Percentiles rank a stretch among this genome's conserved stretches.
These are phyloP conservation scores for Calonectria crousiana DNA, from an alignment of 2,329 filamentous ascomycete species.

Conservation along the genomic window DNA sequence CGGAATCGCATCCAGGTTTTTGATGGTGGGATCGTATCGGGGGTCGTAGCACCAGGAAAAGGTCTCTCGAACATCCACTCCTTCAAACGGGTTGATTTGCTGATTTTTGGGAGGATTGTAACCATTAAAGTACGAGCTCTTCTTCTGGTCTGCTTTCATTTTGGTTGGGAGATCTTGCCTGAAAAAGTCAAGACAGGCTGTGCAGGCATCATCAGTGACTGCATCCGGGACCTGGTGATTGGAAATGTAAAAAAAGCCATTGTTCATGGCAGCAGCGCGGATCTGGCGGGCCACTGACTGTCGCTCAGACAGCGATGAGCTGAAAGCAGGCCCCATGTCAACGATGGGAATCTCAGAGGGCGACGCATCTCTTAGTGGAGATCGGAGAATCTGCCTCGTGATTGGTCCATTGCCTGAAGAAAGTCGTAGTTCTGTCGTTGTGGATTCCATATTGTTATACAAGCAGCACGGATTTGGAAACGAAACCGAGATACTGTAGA, in stretches of 20 bases:
- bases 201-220: background rate
- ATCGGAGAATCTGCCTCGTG: background rate
- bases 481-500: background rate
- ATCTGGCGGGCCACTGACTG: slow-evolving; percentile 2
- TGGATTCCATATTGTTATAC: background rate
- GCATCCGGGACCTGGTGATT: background rate
- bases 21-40: background rate
- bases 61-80: background rate
- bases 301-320: background rate
- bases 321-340: background rate
- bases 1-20: background rate
- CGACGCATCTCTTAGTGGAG: slow-evolving; percentile 1
- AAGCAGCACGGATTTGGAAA: background rate
- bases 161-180: background rate
- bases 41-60: slow-evolving; percentile 10
- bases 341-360: slow-evolving; percentile 18
- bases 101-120: background rate
- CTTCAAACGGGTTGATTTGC: background rate
- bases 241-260: slow-evolving; percentile 14
- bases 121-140: background rate
- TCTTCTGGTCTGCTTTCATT: background rate
- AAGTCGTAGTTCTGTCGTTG: background rate
- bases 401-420: slow-evolving; percentile 3
- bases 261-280: background rate
- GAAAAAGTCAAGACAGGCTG: slow-evolving; percentile 11